These are phyloP conservation scores for Hansenula lynferdii DNA, from an alignment of 1,139 yeast species.

Conservation along the genomic window DNA sequence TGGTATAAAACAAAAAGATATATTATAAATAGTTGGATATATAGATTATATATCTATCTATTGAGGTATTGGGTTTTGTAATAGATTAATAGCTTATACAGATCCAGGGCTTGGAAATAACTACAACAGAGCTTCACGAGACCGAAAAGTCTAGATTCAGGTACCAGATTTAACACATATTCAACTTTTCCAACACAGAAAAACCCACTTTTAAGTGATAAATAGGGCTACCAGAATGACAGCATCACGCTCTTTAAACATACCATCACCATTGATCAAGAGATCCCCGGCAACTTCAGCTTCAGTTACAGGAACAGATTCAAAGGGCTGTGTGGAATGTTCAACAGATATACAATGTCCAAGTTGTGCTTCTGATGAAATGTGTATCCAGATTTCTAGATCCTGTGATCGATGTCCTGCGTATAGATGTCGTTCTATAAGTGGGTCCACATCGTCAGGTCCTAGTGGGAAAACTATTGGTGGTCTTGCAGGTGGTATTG, in stretches of 20 bases:
- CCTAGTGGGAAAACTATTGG: slow-evolving; percentile 34
- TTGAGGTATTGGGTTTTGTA: too few relatives aligned
- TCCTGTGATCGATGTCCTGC: slow-evolving; percentile 56
- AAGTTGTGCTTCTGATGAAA: slow-evolving; percentile 44
- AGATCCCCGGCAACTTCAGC: neutral
- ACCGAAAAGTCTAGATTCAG: too few relatives aligned
- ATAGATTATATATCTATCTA: too few relatives aligned
- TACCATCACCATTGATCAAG: neutral
- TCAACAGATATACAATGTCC: slow-evolving; percentile 44
- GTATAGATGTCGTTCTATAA: slow-evolving; percentile 40
- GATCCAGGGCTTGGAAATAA: too few relatives aligned
- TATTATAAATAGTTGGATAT: too few relatives aligned
- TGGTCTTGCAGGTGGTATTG: slow-evolving; percentile 62
- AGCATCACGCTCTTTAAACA: neutral
- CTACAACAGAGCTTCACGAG: too few relatives aligned
- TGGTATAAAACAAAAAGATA: too few relatives aligned
- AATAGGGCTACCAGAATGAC: too few relatives aligned
- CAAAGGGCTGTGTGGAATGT: slow-evolving; percentile 47
- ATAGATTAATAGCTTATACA: too few relatives aligned
- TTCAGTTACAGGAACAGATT: slow-evolving; percentile 19
- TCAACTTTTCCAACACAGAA: too few relatives aligned
- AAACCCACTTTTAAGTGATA: too few relatives aligned
- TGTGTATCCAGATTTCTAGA: slow-evolving; percentile 46
- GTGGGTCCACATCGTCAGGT: slow-evolving; percentile 8
- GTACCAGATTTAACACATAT: too few relatives aligned